phyloP scores from a whole-genome alignment of 306 rosid species.

The Carpinus fangiana region DNA sequence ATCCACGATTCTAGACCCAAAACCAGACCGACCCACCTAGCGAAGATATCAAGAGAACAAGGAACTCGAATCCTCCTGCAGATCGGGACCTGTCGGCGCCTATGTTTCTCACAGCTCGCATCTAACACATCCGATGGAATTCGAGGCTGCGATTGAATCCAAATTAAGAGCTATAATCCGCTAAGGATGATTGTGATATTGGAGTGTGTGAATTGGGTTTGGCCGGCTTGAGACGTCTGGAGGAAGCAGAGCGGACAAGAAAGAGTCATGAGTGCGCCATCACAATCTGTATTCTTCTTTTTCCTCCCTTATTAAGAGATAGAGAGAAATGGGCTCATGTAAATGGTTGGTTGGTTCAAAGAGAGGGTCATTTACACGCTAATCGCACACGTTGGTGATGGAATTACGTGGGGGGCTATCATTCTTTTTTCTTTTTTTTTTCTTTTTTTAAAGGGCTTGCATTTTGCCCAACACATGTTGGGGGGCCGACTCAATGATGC shows the following conservation, averaged over 20 bases:
- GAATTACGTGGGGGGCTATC: constrained; percentile 35
- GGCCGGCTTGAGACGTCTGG: constrained; percentile 37
- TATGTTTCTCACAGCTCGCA: constrained; percentile 26
- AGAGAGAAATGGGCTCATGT: background rate
- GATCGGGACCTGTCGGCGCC: constrained; percentile 48
- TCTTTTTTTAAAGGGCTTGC: constrained; percentile 37
- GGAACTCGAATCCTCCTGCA: constrained; percentile 23
- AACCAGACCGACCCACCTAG: constrained; percentile 52
- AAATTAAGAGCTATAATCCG: background rate
- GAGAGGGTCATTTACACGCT: constrained; percentile 28
- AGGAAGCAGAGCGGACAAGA: constrained; percentile 44
- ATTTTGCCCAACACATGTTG: background rate
- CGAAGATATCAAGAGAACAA: constrained; percentile 10
- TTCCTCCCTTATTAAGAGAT: background rate
- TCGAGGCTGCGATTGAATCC: constrained; percentile 5
- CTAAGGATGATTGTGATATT: background rate
- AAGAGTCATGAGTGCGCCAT: constrained; percentile 42
- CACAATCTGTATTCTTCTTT: constrained; percentile 1
- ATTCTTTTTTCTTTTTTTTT: too few species aligned
- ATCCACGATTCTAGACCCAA: constrained; percentile 26
- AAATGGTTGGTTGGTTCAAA: constrained; percentile 2
- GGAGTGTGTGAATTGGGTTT: constrained; percentile 24
- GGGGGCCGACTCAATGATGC: constrained; percentile 29
- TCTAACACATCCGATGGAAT: background rate
- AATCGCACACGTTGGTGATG: constrained; percentile 32